A percentile compares a stretch with the other conserved stretches of the same genome.
Evolutionary conservation across 106 monocot species (phyloP).

Genomic region (Acanthochlamys bracteata): DNA sequence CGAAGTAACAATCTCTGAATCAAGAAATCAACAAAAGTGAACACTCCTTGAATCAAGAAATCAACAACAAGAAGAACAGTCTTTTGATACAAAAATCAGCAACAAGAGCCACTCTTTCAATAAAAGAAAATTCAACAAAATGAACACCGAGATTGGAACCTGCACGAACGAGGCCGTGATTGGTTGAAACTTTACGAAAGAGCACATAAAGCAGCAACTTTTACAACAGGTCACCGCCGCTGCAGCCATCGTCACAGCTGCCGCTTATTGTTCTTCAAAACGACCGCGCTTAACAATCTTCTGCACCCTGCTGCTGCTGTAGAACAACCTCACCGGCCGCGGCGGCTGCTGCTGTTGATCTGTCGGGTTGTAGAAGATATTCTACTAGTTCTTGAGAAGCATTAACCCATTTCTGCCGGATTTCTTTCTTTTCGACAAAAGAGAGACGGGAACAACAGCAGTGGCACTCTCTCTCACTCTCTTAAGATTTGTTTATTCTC

Average conservation of each 20-base stretch:
- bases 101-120: background rate
- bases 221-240: constrained; percentile 11
- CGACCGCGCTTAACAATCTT: too few species aligned
- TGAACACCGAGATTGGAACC: constrained; percentile 11
- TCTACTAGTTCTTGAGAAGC: background rate
- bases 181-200: constrained; percentile 38
- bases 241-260: background rate
- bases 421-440: background rate
- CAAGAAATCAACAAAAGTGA: too few species aligned
- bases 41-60: too few species aligned
- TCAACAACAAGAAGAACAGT: too few species aligned
- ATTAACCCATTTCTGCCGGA: background rate
- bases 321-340: too few species aligned
- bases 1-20: too few species aligned
- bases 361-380: background rate
- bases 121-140: background rate
- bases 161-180: constrained; percentile 42
- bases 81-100: too few species aligned
- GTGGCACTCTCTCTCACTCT: too few species aligned
- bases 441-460: too few species aligned
- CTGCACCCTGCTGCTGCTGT: too few species aligned
- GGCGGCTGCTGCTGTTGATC: background rate
- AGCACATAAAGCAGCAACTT: constrained; percentile 47
- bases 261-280: background rate
- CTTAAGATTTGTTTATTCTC: too few species aligned